These are phyloP conservation scores for Pseudocercospora vitis DNA, from an alignment of 2,329 filamentous ascomycete species.

Conservation along the genomic window DNA sequence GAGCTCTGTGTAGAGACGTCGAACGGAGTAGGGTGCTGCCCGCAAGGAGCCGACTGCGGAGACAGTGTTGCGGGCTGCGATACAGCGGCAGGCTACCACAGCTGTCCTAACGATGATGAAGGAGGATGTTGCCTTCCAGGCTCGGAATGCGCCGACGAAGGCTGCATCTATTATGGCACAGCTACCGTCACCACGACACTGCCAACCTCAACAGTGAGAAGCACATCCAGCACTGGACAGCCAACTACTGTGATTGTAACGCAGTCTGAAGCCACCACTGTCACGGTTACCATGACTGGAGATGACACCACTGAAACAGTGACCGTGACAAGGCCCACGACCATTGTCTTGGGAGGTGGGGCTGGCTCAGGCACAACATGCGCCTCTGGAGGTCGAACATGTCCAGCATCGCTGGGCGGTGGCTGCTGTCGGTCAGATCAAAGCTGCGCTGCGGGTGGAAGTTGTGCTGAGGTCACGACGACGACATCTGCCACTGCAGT, in stretches of 20 bases:
- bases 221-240: conserved; percentile 10
- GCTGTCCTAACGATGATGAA: conserved; percentile 64
- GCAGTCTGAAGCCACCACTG: conserved; percentile 30
- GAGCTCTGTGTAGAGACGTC: conserved; percentile 63
- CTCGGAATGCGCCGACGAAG: conserved; percentile 67
- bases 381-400: conserved; percentile 48
- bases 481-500: conserved; percentile 40
- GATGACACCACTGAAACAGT: conserved; percentile 33
- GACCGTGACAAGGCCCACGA: conserved; percentile 31
- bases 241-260: conserved; percentile 24
- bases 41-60: conserved; percentile 62
- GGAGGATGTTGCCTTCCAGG: conserved; percentile 76
- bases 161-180: conserved; percentile 58
- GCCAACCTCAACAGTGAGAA: conserved; percentile 19
- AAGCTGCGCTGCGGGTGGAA: conserved; percentile 43
- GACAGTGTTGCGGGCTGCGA: conserved; percentile 64
- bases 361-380: conserved; percentile 37
- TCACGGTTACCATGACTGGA: conserved; percentile 31
- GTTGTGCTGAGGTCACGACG: conserved; percentile 38
- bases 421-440: conserved; percentile 51
- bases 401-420: conserved; percentile 49
- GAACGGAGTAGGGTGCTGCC: conserved; percentile 74
- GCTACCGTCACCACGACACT: conserved; percentile 26
- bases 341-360: conserved; percentile 32
- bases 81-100: conserved; percentile 57